These are phyloP conservation scores for Wickerhamomyces kurtzmanii DNA, from an alignment of 805 yeast genomes.

Conservation along the genomic window DNA sequence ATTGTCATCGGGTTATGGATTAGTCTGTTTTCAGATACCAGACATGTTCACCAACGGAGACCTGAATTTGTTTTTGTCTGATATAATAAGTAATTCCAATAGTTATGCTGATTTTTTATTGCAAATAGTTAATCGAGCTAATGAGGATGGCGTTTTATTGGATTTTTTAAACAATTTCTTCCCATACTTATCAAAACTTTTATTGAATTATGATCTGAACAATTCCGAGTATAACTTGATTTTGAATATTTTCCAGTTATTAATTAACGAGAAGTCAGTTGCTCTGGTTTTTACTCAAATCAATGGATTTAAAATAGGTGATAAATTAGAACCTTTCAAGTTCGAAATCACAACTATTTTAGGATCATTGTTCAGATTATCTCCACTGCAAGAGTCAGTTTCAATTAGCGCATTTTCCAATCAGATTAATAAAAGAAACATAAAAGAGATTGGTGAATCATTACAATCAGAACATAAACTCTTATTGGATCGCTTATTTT, in stretches of 20 bases:
- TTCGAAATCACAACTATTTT: constrained; percentile 56
- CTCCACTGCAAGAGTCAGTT: constrained; percentile 58
- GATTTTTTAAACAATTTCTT: constrained; percentile 49
- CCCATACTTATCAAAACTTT: constrained; percentile 25
- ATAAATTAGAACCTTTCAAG: constrained; percentile 33
- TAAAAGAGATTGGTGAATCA: constrained; percentile 43
- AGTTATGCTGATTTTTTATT: constrained; percentile 36
- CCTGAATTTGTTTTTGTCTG: constrained; percentile 17
- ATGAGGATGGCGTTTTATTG: constrained; percentile 54
- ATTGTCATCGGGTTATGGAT: constrained; percentile 50
- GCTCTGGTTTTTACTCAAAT: constrained; percentile 51
- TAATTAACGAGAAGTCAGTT: constrained; percentile 50
- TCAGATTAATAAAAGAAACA: constrained; percentile 28
- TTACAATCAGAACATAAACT: constrained; percentile 55
- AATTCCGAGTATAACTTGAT: constrained; percentile 43
- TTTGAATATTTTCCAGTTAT: constrained; percentile 44
- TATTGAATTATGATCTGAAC: constrained; percentile 29
- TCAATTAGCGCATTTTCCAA: constrained; percentile 33
- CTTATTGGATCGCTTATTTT: constrained; percentile 53
- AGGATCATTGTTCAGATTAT: constrained; percentile 69
- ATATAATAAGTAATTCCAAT: constrained; percentile 19
- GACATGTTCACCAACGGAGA: constrained; percentile 29
- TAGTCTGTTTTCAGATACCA: constrained; percentile 59
- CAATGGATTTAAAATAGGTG: constrained; percentile 40
- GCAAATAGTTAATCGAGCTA: constrained; percentile 47